Conservation (phyloP, 2,329 filamentous ascomycete genomes). For the Pseudogymnoascus sp. region DNA sequence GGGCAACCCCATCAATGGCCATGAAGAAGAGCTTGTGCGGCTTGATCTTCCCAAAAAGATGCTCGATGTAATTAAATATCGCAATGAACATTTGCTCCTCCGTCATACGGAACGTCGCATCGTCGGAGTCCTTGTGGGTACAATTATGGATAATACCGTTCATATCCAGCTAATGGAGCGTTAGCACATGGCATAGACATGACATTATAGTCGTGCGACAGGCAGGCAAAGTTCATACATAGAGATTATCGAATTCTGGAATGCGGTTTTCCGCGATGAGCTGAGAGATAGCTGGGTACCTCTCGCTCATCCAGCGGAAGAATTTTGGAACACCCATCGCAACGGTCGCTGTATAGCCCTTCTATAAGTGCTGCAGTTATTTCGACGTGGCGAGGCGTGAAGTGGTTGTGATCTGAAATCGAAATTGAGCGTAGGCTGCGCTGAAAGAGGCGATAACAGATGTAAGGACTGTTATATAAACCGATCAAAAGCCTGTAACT, state of each 20-base stretch:
- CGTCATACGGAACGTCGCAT: conserved; percentile 82
- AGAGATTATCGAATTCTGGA: conserved; percentile 96
- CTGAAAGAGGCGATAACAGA: conserved; percentile 5
- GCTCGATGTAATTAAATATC: conserved; percentile 99
- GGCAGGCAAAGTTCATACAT: conserved; percentile 45
- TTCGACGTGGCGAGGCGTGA: not conserved
- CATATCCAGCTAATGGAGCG: conserved; percentile 63
- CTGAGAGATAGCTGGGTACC: conserved; percentile 97
- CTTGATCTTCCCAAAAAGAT: conserved; percentile 97
- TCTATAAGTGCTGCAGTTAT: not conserved
- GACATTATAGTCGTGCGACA: not conserved
- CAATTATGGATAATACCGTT: conserved; percentile 99
- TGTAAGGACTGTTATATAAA: conserved; percentile 5
- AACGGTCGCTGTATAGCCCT: conserved; percentile 4
- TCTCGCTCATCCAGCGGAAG: conserved; percentile 88
- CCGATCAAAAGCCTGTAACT: conserved; percentile 3
- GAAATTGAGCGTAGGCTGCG: not conserved
- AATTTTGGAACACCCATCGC: conserved; percentile 48
- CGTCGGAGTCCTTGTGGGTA: conserved; percentile 93
- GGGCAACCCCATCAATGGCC: conserved; percentile 96
- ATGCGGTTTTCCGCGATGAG: conserved; percentile 98
- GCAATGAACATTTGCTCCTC: conserved; percentile 99
- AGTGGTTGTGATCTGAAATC: conserved; percentile 1
- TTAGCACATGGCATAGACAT: not conserved
- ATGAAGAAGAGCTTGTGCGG: conserved; percentile 98